Percentiles rank a stretch among this genome's conserved stretches.
Conservation (phyloP, 495 filamentous ascomycete species). For the Margaritispora aquatica region DNA sequence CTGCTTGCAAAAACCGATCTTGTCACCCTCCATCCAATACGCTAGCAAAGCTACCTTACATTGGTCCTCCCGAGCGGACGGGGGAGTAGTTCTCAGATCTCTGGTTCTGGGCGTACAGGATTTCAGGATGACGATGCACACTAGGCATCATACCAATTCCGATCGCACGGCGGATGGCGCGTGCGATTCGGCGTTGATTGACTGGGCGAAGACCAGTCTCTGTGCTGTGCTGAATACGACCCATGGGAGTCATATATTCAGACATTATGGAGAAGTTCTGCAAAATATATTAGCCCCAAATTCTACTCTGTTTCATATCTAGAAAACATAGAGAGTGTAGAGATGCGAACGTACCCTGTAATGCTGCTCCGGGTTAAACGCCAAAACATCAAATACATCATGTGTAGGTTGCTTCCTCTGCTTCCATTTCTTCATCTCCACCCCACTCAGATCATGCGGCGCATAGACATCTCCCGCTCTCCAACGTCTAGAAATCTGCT, state of each 20-base stretch:
- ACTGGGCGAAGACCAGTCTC: conserved; percentile 77
- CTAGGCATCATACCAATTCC: conserved; percentile 89
- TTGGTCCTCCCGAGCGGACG: background rate
- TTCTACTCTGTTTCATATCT: too few species aligned
- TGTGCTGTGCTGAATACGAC: conserved; percentile 68
- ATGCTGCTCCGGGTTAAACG: conserved; percentile 72
- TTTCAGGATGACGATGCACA: conserved; percentile 88
- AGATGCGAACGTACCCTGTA: conserved; percentile 60
- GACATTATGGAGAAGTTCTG: conserved; percentile 92
- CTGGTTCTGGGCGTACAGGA: conserved; percentile 43
- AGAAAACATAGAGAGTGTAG: background rate
- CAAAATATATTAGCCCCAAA: background rate
- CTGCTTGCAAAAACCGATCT: too few species aligned
- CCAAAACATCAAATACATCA: conserved; percentile 77
- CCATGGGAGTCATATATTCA: conserved; percentile 79
- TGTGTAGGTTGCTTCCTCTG: conserved; percentile 37
- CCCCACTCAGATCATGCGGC: conserved; percentile 74
- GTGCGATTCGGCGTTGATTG: conserved; percentile 89
- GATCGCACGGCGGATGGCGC: conserved; percentile 81
- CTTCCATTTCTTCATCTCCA: conserved; percentile 67
- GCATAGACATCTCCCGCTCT: conserved; percentile 76
- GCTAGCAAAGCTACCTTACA: background rate
- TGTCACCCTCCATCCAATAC: too few species aligned
- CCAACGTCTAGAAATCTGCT: conserved; percentile 52
- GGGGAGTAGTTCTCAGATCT: background rate